phyloP scores from a whole-genome alignment of 1,139 yeast genomes.

The Nematodospora anomalae region DNA sequence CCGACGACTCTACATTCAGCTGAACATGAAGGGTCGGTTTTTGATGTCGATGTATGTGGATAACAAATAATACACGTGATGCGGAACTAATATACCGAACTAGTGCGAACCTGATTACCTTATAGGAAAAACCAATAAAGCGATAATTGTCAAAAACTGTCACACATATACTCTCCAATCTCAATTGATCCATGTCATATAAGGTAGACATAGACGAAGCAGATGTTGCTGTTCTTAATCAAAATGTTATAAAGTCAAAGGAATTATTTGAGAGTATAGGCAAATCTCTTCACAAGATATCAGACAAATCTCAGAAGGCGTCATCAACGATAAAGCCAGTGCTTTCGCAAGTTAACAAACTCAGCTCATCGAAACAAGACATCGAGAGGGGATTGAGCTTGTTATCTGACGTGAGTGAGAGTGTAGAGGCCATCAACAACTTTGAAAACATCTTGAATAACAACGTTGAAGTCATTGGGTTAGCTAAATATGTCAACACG shows the following conservation, averaged over 20 bases:
- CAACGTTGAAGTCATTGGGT: conserved; percentile 41
- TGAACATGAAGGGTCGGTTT: too few species aligned
- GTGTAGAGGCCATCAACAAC: conserved; percentile 60
- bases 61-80: too few species aligned
- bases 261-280: conserved; percentile 58
- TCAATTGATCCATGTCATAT: conserved; percentile 22
- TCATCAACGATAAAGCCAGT: conserved; percentile 71
- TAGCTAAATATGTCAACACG: conserved; percentile 37
- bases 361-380: conserved; percentile 56
- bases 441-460: conserved; percentile 46
- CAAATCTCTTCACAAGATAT: conserved; percentile 54
- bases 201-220: conserved; percentile 72
- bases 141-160: too few species aligned
- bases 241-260: conserved; percentile 61
- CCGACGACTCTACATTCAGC: too few species aligned
- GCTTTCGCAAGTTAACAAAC: conserved; percentile 57
- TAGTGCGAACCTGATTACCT: too few species aligned
- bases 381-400: conserved; percentile 61
- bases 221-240: conserved; percentile 79
- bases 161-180: too few species aligned
- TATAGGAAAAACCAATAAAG: too few species aligned
- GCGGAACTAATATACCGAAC: too few species aligned
- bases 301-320: conserved; percentile 60
- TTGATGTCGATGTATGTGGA: too few species aligned
- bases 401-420: conserved; percentile 62